Base-by-base conservation (phyloP, 805 yeast species). In the Cyberlindnera euphorbiiphila region DNA sequence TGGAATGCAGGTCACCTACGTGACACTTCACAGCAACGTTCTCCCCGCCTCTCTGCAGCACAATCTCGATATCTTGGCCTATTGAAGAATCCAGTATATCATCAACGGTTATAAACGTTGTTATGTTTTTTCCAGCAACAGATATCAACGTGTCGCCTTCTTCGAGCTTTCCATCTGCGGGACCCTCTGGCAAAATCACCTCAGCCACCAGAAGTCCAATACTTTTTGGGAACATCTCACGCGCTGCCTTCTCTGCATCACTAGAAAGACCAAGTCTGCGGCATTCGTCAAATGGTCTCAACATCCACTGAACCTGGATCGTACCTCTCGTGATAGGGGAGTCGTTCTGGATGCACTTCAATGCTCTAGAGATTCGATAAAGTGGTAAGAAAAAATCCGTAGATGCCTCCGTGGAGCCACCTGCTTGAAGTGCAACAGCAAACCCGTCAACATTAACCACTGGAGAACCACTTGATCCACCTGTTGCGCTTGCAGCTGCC, bases 391-490 rank as follows among this genome's bases (percentile, higher is more conserved):
- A 89, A 64, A 85, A 89, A 64, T 89, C 97, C 0, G 96, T 89
- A 0, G 96, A 85, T 1, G 96, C 89, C 49, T 85, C 93, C 1
- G 88, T 75, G 6, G 85, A 76, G 3, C 97, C 97, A 54, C 97
- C 97, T 2, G 97, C 97, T 61, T 87, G 96, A 36, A 89, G 65
- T 0, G 97, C 96, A 14, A 89, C 85, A 0, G 91, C 96, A 53
- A 77, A 62, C 3, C 96, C 96, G 49, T 84, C 81, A 29, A 82
- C 78, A 59, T 87, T 82, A 3, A 89, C 95, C n/a, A 89, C 97
- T 0, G 97, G 97, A 4, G 96, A 86, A 8, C 97, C 97, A 33
- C 93, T 81, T 4, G 96, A 87, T 3, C 97, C 97, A 21, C 97
- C 97, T 13, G 95, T 82, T 0, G 97, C 96, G 42, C 88, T 76